phyloP scores from a whole-genome alignment of 1,284 basidiomycete genomes.

The Trichosporon sp. region DNA sequence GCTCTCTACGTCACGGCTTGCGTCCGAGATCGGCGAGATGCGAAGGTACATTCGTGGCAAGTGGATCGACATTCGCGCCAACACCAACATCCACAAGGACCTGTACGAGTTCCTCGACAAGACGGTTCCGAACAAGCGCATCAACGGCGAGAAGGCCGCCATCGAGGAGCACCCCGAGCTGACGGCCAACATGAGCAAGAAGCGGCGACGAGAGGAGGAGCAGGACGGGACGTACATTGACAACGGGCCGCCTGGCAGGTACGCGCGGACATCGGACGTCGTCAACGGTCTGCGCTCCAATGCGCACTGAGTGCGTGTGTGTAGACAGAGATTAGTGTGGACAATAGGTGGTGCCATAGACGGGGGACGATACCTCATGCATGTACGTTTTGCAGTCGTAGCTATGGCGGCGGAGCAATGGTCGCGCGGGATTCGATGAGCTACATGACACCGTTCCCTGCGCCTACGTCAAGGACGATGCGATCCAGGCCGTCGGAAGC shows the following conservation, averaged over 20 bases:
- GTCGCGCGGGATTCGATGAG: not conserved
- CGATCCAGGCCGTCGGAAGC: too few species aligned
- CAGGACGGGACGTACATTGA: conserved; percentile 20
- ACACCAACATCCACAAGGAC: conserved; percentile 18
- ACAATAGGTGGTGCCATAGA: not conserved
- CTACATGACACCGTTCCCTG: not conserved
- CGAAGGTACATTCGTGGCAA: conserved; percentile 25
- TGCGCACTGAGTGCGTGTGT: not conserved
- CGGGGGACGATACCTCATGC: not conserved
- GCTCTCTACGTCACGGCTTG: conserved; percentile 26
- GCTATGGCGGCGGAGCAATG: not conserved
- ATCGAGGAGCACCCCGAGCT: conserved; percentile 23
- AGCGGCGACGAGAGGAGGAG: conserved; percentile 22
- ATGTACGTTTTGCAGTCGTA: not conserved
- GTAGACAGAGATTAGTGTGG: not conserved
- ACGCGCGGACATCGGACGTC: conserved; percentile 8
- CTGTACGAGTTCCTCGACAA: conserved; percentile 22
- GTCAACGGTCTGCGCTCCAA: conserved; percentile 9
- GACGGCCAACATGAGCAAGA: not conserved
- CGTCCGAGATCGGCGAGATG: conserved; percentile 31
- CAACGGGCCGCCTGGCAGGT: not conserved
- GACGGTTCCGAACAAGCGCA: conserved; percentile 20
- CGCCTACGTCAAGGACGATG: not conserved
- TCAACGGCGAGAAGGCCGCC: conserved; percentile 23
- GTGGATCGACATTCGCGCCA: conserved; percentile 31